Percentiles rank a stretch among this genome's conserved stretches.
phyloP scores from a whole-genome alignment of 768 basidiomycete genomes.

The Termitomyces sp. region DNA sequence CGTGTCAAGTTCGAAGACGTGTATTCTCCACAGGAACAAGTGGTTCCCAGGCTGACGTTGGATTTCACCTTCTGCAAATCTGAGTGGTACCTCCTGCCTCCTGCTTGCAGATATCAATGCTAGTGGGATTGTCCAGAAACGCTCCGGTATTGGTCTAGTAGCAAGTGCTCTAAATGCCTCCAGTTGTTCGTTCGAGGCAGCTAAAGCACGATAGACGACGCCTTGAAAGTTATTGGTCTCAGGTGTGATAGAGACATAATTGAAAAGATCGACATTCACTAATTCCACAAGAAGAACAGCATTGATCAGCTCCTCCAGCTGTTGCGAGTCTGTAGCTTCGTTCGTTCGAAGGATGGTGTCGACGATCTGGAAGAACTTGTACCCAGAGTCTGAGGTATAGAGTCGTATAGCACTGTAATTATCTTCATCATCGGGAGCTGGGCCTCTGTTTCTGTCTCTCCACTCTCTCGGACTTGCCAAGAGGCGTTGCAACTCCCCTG shows the following conservation, averaged over 20 bases:
- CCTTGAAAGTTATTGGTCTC: conserved; percentile 12
- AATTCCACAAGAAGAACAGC: conserved; percentile 19
- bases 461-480: conserved; percentile 13
- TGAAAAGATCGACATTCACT: conserved; percentile 20
- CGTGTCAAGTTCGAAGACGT: conserved; percentile 11
- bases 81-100: conserved; percentile 9
- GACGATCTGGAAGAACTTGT: conserved; percentile 15
- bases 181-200: conserved; percentile 11
- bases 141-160: conserved; percentile 13
- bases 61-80: conserved; percentile 10
- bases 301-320: conserved; percentile 9
- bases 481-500: not conserved
- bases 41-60: not conserved
- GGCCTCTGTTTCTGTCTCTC: conserved; percentile 8
- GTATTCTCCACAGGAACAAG: conserved; percentile 16
- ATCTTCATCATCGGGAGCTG: not conserved
- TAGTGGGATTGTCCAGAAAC: conserved; percentile 19
- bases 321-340: not conserved
- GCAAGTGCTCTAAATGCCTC: conserved; percentile 13
- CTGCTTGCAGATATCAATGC: conserved; percentile 16
- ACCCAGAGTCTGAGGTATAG: conserved; percentile 16
- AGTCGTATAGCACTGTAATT: conserved; percentile 12
- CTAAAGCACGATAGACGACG: conserved; percentile 13
- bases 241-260: conserved; percentile 11
- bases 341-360: conserved; percentile 15